A percentile compares a stretch with the other conserved stretches of the same genome.
Conservation (phyloP, 306 rosid genomes). For the Lupinus albus region DNA sequence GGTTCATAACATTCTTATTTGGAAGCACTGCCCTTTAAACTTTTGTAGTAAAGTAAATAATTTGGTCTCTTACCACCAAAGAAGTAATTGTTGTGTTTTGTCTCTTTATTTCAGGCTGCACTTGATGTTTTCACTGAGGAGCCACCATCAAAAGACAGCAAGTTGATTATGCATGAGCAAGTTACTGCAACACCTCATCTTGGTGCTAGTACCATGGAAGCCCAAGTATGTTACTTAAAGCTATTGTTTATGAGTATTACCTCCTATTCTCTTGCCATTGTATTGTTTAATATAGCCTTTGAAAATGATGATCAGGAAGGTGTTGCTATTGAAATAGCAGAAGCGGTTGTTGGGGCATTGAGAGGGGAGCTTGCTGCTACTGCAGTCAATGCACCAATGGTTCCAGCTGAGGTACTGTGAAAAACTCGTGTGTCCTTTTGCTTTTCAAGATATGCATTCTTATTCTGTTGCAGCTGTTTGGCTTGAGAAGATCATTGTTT, state of each 20-base stretch:
- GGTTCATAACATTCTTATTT: constrained; percentile 46
- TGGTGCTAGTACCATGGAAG: constrained; percentile 97
- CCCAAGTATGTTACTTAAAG: constrained; percentile 64
- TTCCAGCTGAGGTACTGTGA: constrained; percentile 83
- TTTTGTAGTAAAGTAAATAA: not conserved
- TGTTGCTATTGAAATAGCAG: constrained; percentile 97
- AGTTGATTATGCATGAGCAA: constrained; percentile 75
- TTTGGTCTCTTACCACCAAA: constrained; percentile 9
- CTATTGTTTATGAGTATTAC: not conserved
- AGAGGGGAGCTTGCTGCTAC: constrained; percentile 97
- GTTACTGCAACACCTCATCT: constrained; percentile 97
- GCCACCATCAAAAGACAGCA: constrained; percentile 78
- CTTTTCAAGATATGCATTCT: not conserved
- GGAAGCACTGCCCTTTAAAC: constrained; percentile 1
- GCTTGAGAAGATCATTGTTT: constrained; percentile 20
- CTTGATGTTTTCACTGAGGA: constrained; percentile 93
- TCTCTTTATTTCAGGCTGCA: constrained; percentile 70
- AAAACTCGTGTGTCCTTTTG: not conserved
- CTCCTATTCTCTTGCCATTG: constrained; percentile 11
- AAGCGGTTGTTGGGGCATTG: constrained; percentile 94
- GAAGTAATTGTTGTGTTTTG: not conserved
- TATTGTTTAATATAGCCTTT: constrained; percentile 19
- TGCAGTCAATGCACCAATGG: constrained; percentile 99
- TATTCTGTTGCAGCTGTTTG: constrained; percentile 1
- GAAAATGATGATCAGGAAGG: constrained; percentile 74